Base-by-base conservation (phyloP, 139 green algal species). In the Tetraselmis chui region DNA sequence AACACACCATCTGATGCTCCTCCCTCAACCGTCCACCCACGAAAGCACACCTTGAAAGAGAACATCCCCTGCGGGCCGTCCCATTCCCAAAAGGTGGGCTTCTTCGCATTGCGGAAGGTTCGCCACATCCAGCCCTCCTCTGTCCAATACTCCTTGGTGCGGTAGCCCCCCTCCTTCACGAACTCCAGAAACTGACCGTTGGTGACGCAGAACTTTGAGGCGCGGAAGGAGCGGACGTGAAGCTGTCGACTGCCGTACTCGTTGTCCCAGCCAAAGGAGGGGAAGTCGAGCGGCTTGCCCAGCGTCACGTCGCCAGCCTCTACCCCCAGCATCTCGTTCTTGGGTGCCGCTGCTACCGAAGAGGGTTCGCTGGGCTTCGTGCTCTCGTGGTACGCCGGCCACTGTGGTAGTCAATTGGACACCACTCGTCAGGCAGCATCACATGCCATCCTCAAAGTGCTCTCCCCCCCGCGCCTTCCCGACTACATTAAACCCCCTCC, bases 61-160 rank as follows among this genome's bases (percentile, higher is more conserved):
- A 67, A 67, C 31, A 89, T 78, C 25, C 86, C 91, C 80, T 90
- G 85, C 23, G 91, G 89, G 0, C 91, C 91, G 23, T 92, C 85
- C 0, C 85, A 88, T 80, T 93, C 89, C 92, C 92, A 96, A 81
- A 96, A 96, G 58, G 89, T 90, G 45, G 92, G 92, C 92, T 92
- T 95, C 88, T 96, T 95, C 77, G 91, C 91, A 81, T 96, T 96
- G 80, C 92, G 87, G 89, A 94, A 96, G 23, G 91, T 93, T 81
- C 83, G 81, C 86, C 92, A 96, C 30, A 84, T 87, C 92, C 91
- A 96, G 84, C 92, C 92, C 82, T 95, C 90, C 28, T 90, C 81
- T 75, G 79, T 88, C 92, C 92, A 96, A 81, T 89, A 93, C 32
- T 85, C 83, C 79, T 78, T 32, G 59, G 81, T 84, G 79, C 77